Evolutionary conservation across 2,329 filamentous ascomycete species (phyloP), one percentile per base, ranked within the genome.

Genomic region (Alternaria triticina): DNA sequence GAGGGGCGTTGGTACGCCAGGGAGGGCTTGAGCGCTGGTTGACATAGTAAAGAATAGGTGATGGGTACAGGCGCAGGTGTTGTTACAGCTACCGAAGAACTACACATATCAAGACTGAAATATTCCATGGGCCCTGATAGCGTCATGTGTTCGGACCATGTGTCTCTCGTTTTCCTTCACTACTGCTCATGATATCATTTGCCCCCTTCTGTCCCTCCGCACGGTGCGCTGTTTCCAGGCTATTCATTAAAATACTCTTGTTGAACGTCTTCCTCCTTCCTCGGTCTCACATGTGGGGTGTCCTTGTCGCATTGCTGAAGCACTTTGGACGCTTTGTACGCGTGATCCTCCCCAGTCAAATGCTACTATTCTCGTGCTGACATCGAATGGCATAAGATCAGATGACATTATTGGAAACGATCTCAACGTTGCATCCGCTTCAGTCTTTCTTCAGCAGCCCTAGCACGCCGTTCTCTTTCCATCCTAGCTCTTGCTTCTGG

Each of bases 391-490:
- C 23, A 6, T 1, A 28, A 46, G 43, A 33, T 17, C 12, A 23
- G 17, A 8, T 30, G 22, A 43, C 10, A 22, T 27, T 22, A 5
- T 23, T 30, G 2, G 3, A n/a, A 40, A 17, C 25, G 13, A 23
- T 23, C 22, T 61, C 54, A 61, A 28, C 40, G 40, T 54, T 76
- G 70, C 66, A 79, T 70, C 73, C 86, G 86, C 81, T 86, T 89
- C 63, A 97, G 86, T 75, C 95, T 88, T 82, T 95, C 94, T 81
- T 98, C 96, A 0, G 94, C 95, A 9, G 96, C 96, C 72, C 95
- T 88, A 5, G 96, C 96, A 74, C 95, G 90, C 71, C 94, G 86
- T 82, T 99, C 96, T 70, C 96, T 85, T 79, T 98, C 96, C 57
- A 98, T 80, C 77, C 87, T 89, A 87, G 90, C 88, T 77, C 89